Conservation (phyloP, 2,329 filamentous ascomycete genomes). For the Aspergillus sp. region DNA sequence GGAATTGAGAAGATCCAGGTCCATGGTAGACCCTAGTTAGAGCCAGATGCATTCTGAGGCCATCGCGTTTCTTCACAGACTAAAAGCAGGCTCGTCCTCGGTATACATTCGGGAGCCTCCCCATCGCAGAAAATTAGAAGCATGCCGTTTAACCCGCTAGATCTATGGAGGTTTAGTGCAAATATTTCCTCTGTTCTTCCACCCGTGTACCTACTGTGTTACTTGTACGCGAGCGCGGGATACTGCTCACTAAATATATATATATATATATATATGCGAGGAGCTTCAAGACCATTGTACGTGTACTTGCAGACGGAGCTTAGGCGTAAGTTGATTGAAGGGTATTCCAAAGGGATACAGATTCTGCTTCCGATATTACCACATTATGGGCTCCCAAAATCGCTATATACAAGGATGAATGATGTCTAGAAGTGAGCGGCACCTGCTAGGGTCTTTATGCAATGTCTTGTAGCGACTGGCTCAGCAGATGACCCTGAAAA, state of each 20-base stretch:
- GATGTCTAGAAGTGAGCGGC: not conserved
- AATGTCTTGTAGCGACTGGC: constrained; percentile 11
- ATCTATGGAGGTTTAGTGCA: too few species aligned
- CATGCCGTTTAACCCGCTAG: too few species aligned
- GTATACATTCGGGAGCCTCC: too few species aligned
- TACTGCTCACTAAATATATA: too few species aligned
- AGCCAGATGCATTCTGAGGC: not conserved
- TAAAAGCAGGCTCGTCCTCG: not conserved
- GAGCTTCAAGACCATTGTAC: too few species aligned
- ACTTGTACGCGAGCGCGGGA: too few species aligned
- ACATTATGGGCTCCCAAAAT: not conserved
- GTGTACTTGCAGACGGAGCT: too few species aligned
- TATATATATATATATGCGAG: too few species aligned
- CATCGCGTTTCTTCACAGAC: not conserved
- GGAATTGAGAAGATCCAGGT: not conserved
- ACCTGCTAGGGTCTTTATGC: constrained; percentile 9
- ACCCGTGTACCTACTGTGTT: too few species aligned
- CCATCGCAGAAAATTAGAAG: too few species aligned
- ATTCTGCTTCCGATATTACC: not conserved
- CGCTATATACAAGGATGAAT: not conserved
- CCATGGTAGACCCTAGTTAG: not conserved
- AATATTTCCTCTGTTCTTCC: too few species aligned
- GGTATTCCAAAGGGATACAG: not conserved
- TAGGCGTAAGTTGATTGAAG: not conserved
- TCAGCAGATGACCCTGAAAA: constrained; percentile 31